phyloP scores from a whole-genome alignment of 129 eudicot species.

The Dittrichia graveolens region DNA sequence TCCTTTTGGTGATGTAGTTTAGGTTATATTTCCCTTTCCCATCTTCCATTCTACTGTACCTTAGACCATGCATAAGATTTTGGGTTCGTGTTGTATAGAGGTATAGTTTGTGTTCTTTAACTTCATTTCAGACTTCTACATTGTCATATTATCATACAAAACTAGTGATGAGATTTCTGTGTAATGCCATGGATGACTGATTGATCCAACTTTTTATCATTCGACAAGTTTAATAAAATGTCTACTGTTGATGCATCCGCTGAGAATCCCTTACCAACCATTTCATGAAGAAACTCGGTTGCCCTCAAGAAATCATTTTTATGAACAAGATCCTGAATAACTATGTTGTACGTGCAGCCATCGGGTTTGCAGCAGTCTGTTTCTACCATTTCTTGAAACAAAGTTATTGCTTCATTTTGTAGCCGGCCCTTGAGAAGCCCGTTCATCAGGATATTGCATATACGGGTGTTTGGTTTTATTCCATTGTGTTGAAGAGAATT shows the following conservation, averaged over 20 bases:
- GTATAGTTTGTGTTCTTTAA: conserved; percentile 47
- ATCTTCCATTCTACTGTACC: conserved; percentile 39
- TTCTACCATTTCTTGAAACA: conserved; percentile 24
- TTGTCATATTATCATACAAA: conserved; percentile 21
- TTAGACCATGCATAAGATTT: conserved; percentile 47
- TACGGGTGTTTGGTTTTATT: conserved; percentile 17
- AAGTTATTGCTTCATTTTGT: conserved; percentile 13
- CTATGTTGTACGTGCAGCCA: conserved; percentile 27
- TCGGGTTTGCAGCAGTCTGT: background rate
- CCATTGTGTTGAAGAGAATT: conserved; percentile 10
- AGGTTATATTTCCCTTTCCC: conserved; percentile 31
- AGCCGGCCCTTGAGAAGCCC: conserved; percentile 15
- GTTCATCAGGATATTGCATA: conserved; percentile 23
- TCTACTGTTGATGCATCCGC: conserved; percentile 27
- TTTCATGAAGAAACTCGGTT: conserved; percentile 26
- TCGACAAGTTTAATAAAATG: conserved; percentile 7
- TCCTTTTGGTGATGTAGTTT: conserved; percentile 43
- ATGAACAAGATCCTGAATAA: conserved; percentile 28
- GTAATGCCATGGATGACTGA: conserved; percentile 22
- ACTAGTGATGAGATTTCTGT: conserved; percentile 32
- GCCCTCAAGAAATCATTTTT: conserved; percentile 6
- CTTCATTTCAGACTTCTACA: conserved; percentile 17
- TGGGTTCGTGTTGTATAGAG: conserved; percentile 56
- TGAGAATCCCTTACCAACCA: conserved; percentile 30
- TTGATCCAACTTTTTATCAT: conserved; percentile 18